phyloP scores from a whole-genome alignment of 805 yeast species.

The Kuraishia ogatae region DNA sequence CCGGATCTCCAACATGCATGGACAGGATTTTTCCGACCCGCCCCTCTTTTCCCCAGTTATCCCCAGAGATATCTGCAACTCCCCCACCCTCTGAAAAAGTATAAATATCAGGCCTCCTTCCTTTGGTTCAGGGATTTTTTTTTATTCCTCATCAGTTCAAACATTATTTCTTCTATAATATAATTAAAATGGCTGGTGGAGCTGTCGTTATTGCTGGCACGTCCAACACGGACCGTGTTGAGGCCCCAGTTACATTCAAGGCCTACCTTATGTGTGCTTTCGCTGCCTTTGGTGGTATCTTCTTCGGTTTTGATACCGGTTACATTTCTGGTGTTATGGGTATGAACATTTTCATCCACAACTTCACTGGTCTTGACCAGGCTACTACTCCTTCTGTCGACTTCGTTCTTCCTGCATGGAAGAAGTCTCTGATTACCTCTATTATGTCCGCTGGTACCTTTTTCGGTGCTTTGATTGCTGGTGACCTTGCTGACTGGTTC shows the following conservation, averaged over 20 bases:
- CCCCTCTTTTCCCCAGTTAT: too few species aligned
- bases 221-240: slow-evolving; percentile 17
- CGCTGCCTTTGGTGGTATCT: slow-evolving; percentile 60
- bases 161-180: neutral
- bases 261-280: slow-evolving; percentile 37
- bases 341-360: slow-evolving; percentile 37
- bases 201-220: slow-evolving; percentile 6
- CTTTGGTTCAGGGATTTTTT: too few species aligned
- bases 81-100: too few species aligned
- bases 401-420: slow-evolving; percentile 17
- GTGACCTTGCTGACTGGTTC: slow-evolving; percentile 36
- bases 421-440: slow-evolving; percentile 51
- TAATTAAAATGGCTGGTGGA: slow-evolving; percentile 1
- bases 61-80: too few species aligned
- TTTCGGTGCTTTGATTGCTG: slow-evolving; percentile 55
- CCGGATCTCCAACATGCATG: too few species aligned
- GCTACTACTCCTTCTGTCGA: slow-evolving; percentile 1
- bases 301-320: slow-evolving; percentile 66
- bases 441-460: slow-evolving; percentile 66
- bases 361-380: slow-evolving; percentile 9
- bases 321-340: slow-evolving; percentile 58
- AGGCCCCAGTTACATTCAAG: slow-evolving; percentile 27
- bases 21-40: too few species aligned
- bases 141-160: too few species aligned
- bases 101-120: too few species aligned